Conservation (phyloP, 208 protist species). For the Strigomonas oncopelti region DNA sequence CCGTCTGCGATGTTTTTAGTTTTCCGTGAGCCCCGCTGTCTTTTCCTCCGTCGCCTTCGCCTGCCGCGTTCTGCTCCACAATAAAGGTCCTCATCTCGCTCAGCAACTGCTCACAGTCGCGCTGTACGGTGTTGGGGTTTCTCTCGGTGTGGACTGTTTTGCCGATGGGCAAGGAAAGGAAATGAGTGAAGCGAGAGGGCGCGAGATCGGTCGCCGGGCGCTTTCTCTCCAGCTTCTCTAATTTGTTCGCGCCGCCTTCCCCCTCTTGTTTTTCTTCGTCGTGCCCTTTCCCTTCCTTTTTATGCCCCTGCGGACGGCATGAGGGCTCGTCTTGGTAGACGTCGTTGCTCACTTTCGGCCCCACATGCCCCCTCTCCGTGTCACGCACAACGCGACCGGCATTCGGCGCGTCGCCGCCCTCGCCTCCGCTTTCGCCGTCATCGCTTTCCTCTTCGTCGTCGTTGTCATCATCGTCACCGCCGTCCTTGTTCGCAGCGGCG, state of each 20-base stretch:
- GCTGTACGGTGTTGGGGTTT: slow-evolving; percentile 26
- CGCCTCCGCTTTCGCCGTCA: not conserved
- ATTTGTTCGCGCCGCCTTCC: not conserved
- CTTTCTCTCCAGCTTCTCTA: slow-evolving; percentile 6
- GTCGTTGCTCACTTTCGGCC: not conserved
- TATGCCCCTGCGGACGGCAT: not conserved
- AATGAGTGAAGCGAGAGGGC: slow-evolving; percentile 66
- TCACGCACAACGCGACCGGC: not conserved
- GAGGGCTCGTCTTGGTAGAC: slow-evolving; percentile 16
- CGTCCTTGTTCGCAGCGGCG: not conserved
- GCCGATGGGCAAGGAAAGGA: slow-evolving; percentile 71
- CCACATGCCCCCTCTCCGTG: not conserved
- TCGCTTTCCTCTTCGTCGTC: not conserved
- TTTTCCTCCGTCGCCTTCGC: not conserved
- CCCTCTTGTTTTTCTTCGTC: slow-evolving; percentile 3
- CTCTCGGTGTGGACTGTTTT: slow-evolving; percentile 30
- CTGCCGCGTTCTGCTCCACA: not conserved
- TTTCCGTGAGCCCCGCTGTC: not conserved
- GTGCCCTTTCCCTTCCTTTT: not conserved
- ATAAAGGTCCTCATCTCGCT: slow-evolving; percentile 23
- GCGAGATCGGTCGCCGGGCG: slow-evolving; percentile 14
- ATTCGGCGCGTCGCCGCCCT: not conserved
- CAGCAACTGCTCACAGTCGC: slow-evolving; percentile 17
- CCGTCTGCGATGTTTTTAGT: not conserved
- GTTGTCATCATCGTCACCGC: slow-evolving; percentile 17